Conservation (phyloP, 225 moss, liverwort and hornwort genomes). For the Asterella californica region DNA sequence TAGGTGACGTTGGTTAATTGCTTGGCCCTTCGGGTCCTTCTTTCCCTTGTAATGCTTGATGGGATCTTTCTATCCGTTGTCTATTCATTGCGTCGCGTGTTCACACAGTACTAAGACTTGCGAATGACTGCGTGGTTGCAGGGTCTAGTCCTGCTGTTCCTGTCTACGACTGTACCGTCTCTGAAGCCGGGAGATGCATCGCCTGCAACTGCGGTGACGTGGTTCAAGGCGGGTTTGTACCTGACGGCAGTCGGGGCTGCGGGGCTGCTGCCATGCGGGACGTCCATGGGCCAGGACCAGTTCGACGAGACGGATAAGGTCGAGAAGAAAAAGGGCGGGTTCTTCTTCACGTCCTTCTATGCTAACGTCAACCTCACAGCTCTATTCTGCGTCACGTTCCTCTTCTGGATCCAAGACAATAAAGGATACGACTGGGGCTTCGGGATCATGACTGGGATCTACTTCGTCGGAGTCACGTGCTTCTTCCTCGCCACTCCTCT, state of each 20-base stretch:
- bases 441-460: slow-evolving; percentile 15
- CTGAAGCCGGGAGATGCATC: background rate
- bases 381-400: slow-evolving; percentile 34
- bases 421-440: slow-evolving; percentile 28
- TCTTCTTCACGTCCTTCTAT: slow-evolving; percentile 37
- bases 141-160: slow-evolving; percentile 2
- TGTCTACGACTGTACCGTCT: background rate
- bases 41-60: too few relatives aligned
- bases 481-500: slow-evolving; percentile 36
- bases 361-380: slow-evolving; percentile 23
- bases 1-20: too few relatives aligned
- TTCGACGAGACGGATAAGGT: slow-evolving; percentile 32
- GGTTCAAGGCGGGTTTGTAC: slow-evolving; percentile 27
- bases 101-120: too few relatives aligned
- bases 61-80: too few relatives aligned
- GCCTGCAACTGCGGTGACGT: slow-evolving; percentile 10
- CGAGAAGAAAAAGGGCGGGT: slow-evolving; percentile 33
- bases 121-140: background rate
- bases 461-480: slow-evolving; percentile 11
- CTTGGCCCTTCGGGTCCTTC: too few relatives aligned
- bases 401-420: slow-evolving; percentile 30
- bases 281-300: slow-evolving; percentile 43
- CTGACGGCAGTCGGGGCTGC: slow-evolving; percentile 37
- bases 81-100: too few relatives aligned
- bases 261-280: slow-evolving; percentile 35